These are phyloP conservation scores for Oemleria cerasiformis DNA, from an alignment of 306 rosid species.

Conservation along the genomic window DNA sequence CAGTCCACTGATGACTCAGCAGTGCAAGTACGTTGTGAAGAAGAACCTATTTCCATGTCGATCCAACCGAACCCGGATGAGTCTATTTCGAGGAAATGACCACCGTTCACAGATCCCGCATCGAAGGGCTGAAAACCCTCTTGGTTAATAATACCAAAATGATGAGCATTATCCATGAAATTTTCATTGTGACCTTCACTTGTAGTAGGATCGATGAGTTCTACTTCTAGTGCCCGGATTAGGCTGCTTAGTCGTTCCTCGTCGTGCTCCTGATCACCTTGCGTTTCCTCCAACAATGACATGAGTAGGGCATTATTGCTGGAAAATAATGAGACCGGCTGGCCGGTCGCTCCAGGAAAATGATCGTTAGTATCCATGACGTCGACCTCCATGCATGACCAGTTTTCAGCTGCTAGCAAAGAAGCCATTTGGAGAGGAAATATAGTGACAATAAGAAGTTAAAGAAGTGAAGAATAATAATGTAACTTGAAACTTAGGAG, in stretches of 20 bases:
- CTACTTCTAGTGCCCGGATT: constrained; percentile 13
- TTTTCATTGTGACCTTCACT: background rate
- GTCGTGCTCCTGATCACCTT: constrained; percentile 23
- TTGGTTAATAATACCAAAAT: background rate
- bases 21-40: background rate
- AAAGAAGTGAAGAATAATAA: background rate
- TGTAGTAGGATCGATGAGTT: background rate
- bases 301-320: constrained; percentile 9
- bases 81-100: background rate
- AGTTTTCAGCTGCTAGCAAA: constrained; percentile 12
- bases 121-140: constrained; percentile 11
- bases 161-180: background rate
- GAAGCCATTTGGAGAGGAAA: constrained; percentile 15
- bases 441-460: background rate
- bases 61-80: constrained; percentile 13
- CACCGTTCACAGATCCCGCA: background rate
- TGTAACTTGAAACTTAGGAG: background rate
- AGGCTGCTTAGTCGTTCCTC: constrained; percentile 17
- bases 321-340: background rate
- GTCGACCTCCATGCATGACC: constrained; percentile 12
- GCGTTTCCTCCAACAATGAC: constrained; percentile 25
- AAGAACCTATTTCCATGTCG: constrained; percentile 5
- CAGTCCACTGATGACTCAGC: background rate
- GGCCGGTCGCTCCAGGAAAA: background rate
- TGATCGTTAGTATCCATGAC: constrained; percentile 1